Conservation (phyloP, 371 early-diverging fungal species). For the Syncephalastrum contaminatum region DNA sequence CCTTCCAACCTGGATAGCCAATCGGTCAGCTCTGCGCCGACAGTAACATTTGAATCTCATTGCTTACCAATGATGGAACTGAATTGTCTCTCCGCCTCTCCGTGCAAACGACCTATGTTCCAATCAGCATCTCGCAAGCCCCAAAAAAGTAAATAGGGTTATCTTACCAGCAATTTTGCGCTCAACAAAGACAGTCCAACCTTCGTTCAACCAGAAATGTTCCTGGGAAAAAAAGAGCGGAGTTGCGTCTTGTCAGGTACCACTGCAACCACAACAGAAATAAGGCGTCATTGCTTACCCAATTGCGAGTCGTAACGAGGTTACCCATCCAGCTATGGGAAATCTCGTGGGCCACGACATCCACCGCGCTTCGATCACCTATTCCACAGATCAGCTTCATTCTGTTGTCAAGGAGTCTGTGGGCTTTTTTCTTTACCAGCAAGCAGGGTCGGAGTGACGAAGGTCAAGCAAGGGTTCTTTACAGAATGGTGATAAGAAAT, state of each 20-base stretch:
- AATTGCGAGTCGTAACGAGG: slow-evolving; percentile 87
- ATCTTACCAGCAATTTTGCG: slow-evolving; percentile 77
- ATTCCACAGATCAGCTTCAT: neutral
- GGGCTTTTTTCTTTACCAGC: slow-evolving; percentile 60
- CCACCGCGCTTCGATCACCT: slow-evolving; percentile 88
- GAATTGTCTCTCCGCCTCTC: slow-evolving; percentile 84
- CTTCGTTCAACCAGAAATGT: slow-evolving; percentile 94
- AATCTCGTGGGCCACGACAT: slow-evolving; percentile 98
- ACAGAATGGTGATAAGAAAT: slow-evolving; percentile 13
- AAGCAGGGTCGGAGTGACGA: slow-evolving; percentile 84
- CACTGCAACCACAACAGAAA: slow-evolving; percentile 2
- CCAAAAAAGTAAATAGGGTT: slow-evolving; percentile 1
- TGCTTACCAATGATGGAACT: slow-evolving; percentile 75
- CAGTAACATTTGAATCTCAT: neutral
- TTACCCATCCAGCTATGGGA: slow-evolving; percentile 98
- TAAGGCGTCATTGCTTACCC: slow-evolving; percentile 54
- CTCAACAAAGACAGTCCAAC: slow-evolving; percentile 94
- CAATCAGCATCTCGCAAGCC: neutral
- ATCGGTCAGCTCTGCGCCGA: slow-evolving; percentile 1
- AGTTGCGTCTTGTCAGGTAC: too few species aligned
- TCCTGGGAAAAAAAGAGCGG: slow-evolving; percentile 26
- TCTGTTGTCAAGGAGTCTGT: neutral
- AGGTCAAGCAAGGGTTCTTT: slow-evolving; percentile 90
- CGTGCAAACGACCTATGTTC: slow-evolving; percentile 62
- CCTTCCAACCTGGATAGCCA: slow-evolving; percentile 56